A percentile compares a stretch with the other conserved stretches of the same genome.
phyloP scores from a whole-genome alignment of 768 basidiomycete species.

The Suillus brevipes region DNA sequence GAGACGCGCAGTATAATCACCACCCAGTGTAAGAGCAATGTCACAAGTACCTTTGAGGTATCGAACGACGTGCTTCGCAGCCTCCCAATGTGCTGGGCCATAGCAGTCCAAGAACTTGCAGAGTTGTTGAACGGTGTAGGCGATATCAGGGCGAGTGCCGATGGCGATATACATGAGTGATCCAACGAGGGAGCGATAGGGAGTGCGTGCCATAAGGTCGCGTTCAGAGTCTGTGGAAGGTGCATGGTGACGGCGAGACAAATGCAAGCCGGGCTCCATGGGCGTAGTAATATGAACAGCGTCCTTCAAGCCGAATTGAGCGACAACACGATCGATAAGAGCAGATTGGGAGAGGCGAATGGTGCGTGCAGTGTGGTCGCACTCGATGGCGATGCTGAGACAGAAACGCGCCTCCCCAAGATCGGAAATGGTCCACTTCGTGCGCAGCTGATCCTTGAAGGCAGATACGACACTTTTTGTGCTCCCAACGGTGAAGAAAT shows the following conservation, averaged over 20 bases:
- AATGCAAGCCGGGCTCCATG: slow-evolving; percentile 14
- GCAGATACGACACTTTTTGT: no score
- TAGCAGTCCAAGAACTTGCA: slow-evolving; percentile 11
- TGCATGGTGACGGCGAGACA: neutral
- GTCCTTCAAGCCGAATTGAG: slow-evolving; percentile 24
- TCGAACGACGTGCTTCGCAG: neutral
- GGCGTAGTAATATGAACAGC: slow-evolving; percentile 23
- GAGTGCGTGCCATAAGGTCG: neutral
- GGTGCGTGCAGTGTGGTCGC: slow-evolving; percentile 10
- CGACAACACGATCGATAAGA: slow-evolving; percentile 23
- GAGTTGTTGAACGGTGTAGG: slow-evolving; percentile 23
- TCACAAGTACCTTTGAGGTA: neutral
- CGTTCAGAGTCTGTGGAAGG: neutral
- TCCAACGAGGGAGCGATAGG: slow-evolving; percentile 9
- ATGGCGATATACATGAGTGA: slow-evolving; percentile 29
- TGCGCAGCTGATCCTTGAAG: no score
- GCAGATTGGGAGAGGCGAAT: slow-evolving; percentile 21
- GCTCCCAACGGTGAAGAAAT: no score
- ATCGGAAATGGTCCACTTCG: no score
- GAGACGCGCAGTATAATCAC: no score
- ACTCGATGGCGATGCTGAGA: no score
- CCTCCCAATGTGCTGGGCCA: slow-evolving; percentile 8
- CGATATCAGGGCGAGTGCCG: slow-evolving; percentile 3
- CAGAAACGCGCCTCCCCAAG: no score
- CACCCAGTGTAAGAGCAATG: no score